phyloP scores from a whole-genome alignment of 495 filamentous ascomycete genomes.

The Penicillium silybi region DNA sequence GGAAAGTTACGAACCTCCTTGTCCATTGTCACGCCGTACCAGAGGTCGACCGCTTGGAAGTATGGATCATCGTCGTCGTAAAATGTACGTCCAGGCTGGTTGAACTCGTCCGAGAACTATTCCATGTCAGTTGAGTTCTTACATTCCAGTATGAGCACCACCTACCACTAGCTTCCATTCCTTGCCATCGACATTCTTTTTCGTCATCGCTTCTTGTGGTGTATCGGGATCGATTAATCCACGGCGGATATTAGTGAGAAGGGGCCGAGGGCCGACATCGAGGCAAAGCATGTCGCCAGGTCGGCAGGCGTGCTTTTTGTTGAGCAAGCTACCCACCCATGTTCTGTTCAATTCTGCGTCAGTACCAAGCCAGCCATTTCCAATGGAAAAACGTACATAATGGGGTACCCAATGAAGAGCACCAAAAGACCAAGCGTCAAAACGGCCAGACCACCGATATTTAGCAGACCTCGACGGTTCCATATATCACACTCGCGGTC shows the following conservation, averaged over 20 bases:
- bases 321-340: slow-evolving; percentile 44
- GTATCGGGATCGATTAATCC: slow-evolving; percentile 72
- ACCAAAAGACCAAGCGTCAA: slow-evolving; percentile 60
- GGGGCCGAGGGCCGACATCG: slow-evolving; percentile 49
- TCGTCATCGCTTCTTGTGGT: slow-evolving; percentile 54
- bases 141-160: background rate
- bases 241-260: slow-evolving; percentile 57
- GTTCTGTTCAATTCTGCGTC: slow-evolving; percentile 37
- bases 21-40: slow-evolving; percentile 77
- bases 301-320: slow-evolving; percentile 28
- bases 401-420: slow-evolving; percentile 70
- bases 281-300: slow-evolving; percentile 53
- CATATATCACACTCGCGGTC: slow-evolving; percentile 67
- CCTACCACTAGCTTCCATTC: slow-evolving; percentile 62
- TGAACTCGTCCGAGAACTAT: slow-evolving; percentile 79
- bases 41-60: slow-evolving; percentile 67
- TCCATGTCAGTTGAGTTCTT: background rate
- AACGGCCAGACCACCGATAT: slow-evolving; percentile 61
- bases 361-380: background rate
- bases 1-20: slow-evolving; percentile 48
- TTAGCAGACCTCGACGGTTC: slow-evolving; percentile 60
- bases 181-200: slow-evolving; percentile 55
- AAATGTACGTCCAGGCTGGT: slow-evolving; percentile 65
- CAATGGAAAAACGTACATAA: slow-evolving; percentile 52
- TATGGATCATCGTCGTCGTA: slow-evolving; percentile 72